These are phyloP conservation scores for Starmerella stigmatis DNA, from an alignment of 805 yeast species.

Conservation along the genomic window DNA sequence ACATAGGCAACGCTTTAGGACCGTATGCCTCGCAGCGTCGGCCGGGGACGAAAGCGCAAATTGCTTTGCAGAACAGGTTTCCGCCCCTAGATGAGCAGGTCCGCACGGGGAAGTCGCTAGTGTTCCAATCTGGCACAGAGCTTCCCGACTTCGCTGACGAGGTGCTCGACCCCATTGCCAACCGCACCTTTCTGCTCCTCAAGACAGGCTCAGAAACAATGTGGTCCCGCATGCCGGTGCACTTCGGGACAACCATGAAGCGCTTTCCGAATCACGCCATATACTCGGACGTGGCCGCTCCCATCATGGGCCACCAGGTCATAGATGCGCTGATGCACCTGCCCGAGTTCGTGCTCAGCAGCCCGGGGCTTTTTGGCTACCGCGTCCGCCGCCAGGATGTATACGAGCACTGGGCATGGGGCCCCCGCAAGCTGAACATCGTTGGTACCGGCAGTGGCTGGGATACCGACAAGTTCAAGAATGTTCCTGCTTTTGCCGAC, in stretches of 20 bases:
- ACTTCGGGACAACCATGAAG: conserved; percentile 30
- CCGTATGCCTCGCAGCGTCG: too few relatives aligned
- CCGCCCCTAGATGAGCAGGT: not conserved
- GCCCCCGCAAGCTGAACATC: conserved; percentile 11
- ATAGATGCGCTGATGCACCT: conserved; percentile 28
- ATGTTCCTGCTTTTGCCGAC: conserved; percentile 32
- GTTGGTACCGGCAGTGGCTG: conserved; percentile 21
- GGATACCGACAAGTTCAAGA: conserved; percentile 33
- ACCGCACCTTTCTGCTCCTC: conserved; percentile 29
- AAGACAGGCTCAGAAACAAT: conserved; percentile 32
- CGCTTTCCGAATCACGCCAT: conserved; percentile 29
- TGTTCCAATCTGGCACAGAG: not conserved
- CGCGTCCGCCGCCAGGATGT: conserved; percentile 25
- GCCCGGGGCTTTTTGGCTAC: conserved; percentile 24
- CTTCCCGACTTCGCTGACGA: not conserved
- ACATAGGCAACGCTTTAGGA: not conserved
- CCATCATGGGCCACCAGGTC: conserved; percentile 29
- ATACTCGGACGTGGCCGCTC: conserved; percentile 31
- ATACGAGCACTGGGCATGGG: conserved; percentile 23
- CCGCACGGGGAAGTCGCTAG: not conserved
- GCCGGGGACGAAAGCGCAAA: not conserved
- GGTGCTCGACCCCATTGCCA: conserved; percentile 5
- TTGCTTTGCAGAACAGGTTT: not conserved
- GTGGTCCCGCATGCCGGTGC: conserved; percentile 32
- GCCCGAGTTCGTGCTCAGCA: conserved; percentile 21